Conservation (phyloP, 106 monocot species). For the Dendrobium officinale region DNA sequence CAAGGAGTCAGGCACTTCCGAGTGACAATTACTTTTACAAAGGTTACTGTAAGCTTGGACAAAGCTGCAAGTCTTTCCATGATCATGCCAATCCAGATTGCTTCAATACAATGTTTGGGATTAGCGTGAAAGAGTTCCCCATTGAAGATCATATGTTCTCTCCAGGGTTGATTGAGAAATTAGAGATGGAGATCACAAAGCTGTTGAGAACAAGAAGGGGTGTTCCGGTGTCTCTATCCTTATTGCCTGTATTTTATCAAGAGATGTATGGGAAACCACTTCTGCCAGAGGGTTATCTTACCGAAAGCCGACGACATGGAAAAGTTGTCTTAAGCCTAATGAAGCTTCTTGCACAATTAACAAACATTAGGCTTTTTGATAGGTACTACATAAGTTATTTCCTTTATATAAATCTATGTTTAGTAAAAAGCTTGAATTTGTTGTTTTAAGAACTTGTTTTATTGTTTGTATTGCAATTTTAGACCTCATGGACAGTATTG, state of each 20-base stretch:
- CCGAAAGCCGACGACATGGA: conserved; percentile 84
- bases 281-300: conserved; percentile 77
- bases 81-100: conserved; percentile 20
- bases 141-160: conserved; percentile 18
- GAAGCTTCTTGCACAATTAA: conserved; percentile 61
- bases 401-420: background rate
- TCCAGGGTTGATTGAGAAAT: conserved; percentile 37
- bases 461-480: background rate
- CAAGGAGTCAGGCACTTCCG: background rate
- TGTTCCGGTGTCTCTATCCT: conserved; percentile 56
- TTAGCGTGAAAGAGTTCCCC: conserved; percentile 7
- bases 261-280: conserved; percentile 70
- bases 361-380: conserved; percentile 58
- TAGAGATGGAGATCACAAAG: conserved; percentile 62
- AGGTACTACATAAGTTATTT: conserved; percentile 33
- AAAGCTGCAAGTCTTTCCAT: conserved; percentile 56
- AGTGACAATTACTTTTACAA: conserved; percentile 59
- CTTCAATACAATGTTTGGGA: background rate
- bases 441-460: background rate
- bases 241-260: conserved; percentile 59
- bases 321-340: conserved; percentile 73
- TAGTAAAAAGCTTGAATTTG: background rate
- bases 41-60: conserved; percentile 67
- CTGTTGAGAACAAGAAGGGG: conserved; percentile 46
- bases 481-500: conserved; percentile 17